Evolutionary conservation across 306 rosid species (phyloP), one percentile per base, ranked within the genome.

Genomic region (Quercus ilex): DNA sequence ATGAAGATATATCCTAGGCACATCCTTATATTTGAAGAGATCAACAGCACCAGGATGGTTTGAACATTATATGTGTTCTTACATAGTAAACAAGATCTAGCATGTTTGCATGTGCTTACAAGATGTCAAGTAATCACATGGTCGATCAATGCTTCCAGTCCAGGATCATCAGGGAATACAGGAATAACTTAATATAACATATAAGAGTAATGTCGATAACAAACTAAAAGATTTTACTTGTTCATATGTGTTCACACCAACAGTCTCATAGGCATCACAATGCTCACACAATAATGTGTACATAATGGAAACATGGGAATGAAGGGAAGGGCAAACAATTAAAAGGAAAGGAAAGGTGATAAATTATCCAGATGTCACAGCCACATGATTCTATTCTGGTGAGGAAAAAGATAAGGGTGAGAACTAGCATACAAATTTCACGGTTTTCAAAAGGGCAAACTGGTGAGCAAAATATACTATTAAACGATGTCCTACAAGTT

Each of bases 31-130:
- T 18, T 35, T 73, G 55, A 60, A 57, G 51, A 49, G 5, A 28
- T 67, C 0, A 81, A 30, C 20, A 73, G 33, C 72, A 74, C 19
- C 15, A 5, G 56, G 17, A 55, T 60, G 38, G 70, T 63, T 60
- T 13, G 21, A 62, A 19, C 65, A 14, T 73, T 55, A 60, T 41
- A 80, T 14, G 59, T 79, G 53, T 77, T 52, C 51, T 60, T 58
- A 60, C 53, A 21, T 62, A 5, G 69, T 21, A 71, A 71, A 75
- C 73, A 71, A 57, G 71, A 78, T 6, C 67, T 10, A 43, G 19
- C 18, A 62, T 52, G 43, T 1, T 3, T 41, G 46, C 12, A 41
- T 41, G 12, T 58, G 46, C 6, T 17, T 17, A 30, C 1, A 0
- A 33, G 51, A 35, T 18, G 25, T 31, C 51, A 68, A 35, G 26